phyloP scores from a whole-genome alignment of 108 stramenopile genomes.

The Cylindrotheca fusiformis region DNA sequence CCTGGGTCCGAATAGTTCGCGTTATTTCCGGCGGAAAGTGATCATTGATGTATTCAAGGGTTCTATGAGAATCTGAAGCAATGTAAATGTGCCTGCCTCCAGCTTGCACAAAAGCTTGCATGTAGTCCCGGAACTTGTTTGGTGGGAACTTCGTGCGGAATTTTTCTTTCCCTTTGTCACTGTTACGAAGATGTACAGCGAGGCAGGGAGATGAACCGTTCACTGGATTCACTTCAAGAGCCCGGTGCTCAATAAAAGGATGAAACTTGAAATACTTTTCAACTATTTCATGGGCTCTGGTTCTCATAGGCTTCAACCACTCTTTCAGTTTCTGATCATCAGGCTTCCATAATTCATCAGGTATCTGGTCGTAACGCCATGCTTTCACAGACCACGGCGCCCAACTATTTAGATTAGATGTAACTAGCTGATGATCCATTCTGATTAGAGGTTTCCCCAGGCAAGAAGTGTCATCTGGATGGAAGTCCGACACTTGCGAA shows the following conservation, averaged over 20 bases:
- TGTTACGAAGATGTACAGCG: constrained; percentile 32
- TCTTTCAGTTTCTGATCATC: constrained; percentile 2
- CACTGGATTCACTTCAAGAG: constrained; percentile 23
- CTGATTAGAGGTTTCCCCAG: constrained; percentile 19
- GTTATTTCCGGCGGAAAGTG: constrained; percentile 6
- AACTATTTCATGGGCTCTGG: constrained; percentile 12
- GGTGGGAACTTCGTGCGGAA: constrained; percentile 17
- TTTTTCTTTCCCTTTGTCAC: constrained; percentile 38
- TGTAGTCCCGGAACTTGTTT: constrained; percentile 23
- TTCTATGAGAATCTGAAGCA: constrained; percentile 31
- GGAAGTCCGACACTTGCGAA: constrained; percentile 28
- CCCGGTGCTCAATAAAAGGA: constrained; percentile 17
- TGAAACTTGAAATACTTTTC: constrained; percentile 25
- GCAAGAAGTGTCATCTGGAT: constrained; percentile 31
- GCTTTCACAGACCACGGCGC: constrained; percentile 29
- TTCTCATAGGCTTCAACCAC: constrained; percentile 19
- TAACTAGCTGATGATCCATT: constrained; percentile 9
- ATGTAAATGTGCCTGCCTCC: constrained; percentile 34
- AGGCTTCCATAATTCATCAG: constrained; percentile 27
- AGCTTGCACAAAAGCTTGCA: constrained; percentile 29
- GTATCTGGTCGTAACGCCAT: constrained; percentile 35
- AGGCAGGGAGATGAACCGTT: constrained; percentile 19
- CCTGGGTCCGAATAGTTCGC: constrained; percentile 25
- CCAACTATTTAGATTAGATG: constrained; percentile 15
- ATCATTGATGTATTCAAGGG: constrained; percentile 18